A percentile compares a stretch with the other conserved stretches of the same genome.
Conservation (phyloP, 805 yeast genomes). For the Cyberlindnera saturnus region DNA sequence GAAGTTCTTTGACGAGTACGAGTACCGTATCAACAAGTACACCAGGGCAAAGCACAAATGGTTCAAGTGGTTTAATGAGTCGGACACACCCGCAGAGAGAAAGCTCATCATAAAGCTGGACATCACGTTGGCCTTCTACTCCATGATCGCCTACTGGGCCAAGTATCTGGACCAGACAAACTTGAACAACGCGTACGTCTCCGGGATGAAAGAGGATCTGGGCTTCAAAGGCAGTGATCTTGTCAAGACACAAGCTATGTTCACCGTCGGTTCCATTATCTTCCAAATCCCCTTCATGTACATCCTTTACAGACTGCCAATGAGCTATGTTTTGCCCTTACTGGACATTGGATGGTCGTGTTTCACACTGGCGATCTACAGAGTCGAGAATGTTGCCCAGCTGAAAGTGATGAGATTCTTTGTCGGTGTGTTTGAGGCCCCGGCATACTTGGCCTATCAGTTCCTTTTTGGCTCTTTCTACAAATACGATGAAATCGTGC, state of each 20-base stretch:
- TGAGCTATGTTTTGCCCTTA: constrained; percentile 2
- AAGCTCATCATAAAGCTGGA: constrained; percentile 50
- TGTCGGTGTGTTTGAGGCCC: constrained; percentile 58
- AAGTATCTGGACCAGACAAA: constrained; percentile 58
- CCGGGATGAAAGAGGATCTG: constrained; percentile 54
- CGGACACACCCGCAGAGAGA: constrained; percentile 23
- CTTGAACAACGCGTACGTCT: constrained; percentile 54
- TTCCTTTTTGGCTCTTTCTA: constrained; percentile 56
- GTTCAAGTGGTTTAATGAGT: constrained; percentile 13
- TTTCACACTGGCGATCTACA: constrained; percentile 52
- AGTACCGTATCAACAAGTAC: constrained; percentile 25
- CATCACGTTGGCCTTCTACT: constrained; percentile 36
- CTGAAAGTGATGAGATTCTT: constrained; percentile 60
- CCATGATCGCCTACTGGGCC: constrained; percentile 25
- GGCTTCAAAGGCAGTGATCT: constrained; percentile 56
- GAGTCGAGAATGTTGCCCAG: constrained; percentile 41
- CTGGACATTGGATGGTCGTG: constrained; percentile 48
- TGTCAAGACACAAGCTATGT: constrained; percentile 52
- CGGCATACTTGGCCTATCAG: constrained; percentile 58
- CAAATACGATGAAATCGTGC: constrained; percentile 47
- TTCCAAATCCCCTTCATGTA: constrained; percentile 61
- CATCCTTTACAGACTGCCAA: constrained; percentile 29
- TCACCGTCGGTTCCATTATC: constrained; percentile 51
- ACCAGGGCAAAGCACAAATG: constrained; percentile 6
- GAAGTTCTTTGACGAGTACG: constrained; percentile 51